A percentile compares a stretch with the other conserved stretches of the same genome.
Evolutionary conservation across 371 early-diverging fungal genomes (phyloP).

Genomic region (Encephalitozoon cuniculi): DNA sequence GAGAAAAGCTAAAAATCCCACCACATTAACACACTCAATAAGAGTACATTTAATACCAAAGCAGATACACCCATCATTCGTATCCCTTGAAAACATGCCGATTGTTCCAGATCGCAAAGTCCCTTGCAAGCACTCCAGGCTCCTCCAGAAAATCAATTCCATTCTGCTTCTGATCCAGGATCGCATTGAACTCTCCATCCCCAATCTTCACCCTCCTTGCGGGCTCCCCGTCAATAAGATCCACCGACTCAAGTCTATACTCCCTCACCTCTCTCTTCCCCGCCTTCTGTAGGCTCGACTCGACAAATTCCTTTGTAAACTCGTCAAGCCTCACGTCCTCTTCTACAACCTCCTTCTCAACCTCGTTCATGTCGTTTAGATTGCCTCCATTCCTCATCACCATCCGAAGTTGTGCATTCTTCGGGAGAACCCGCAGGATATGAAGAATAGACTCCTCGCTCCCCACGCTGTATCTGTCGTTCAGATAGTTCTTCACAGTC

Average conservation of each 20-base stretch:
- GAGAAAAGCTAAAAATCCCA: not conserved
- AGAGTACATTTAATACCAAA: not conserved
- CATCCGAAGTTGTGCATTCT: slow-evolving; percentile 5
- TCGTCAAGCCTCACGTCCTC: slow-evolving; percentile 7
- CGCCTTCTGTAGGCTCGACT: not conserved
- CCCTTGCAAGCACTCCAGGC: not conserved
- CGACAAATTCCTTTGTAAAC: slow-evolving; percentile 2
- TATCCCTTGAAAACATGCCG: not conserved
- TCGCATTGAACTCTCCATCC: not conserved
- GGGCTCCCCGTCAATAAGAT: slow-evolving; percentile 1
- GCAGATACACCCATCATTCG: not conserved
- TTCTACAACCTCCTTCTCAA: not conserved
- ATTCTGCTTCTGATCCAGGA: not conserved
- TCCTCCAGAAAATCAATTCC: not conserved
- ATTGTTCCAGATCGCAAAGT: not conserved
- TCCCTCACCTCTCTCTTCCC: not conserved
- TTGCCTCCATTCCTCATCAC: not conserved
- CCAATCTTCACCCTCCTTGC: not conserved
- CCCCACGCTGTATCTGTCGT: not conserved
- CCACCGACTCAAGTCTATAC: not conserved
- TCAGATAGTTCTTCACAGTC: slow-evolving; percentile 3
- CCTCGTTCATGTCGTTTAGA: not conserved
- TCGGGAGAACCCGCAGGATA: slow-evolving; percentile 16
- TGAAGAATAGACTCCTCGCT: slow-evolving; percentile 27
- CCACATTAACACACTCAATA: not conserved